phyloP scores from a whole-genome alignment of 2,329 filamentous ascomycete genomes.

The Venturia aucupariae region DNA sequence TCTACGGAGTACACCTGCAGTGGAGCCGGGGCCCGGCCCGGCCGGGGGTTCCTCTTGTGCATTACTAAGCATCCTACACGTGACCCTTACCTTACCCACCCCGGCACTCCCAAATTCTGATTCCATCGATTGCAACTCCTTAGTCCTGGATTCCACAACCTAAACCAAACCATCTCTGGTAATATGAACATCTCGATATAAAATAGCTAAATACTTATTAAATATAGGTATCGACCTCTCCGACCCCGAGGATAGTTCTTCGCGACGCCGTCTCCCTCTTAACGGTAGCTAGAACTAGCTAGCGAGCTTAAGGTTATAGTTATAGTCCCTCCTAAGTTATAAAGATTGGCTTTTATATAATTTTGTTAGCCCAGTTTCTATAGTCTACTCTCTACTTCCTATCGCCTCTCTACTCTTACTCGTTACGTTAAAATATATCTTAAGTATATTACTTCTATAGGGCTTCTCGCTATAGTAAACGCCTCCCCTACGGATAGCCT shows the following conservation, averaged over 20 bases:
- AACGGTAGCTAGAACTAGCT: neutral
- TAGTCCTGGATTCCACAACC: neutral
- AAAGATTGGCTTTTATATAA: too few relatives aligned
- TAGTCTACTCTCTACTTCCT: neutral
- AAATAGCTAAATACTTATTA: neutral
- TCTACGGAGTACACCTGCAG: too few relatives aligned
- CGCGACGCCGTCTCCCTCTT: neutral
- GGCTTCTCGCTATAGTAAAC: neutral
- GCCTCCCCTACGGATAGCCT: neutral
- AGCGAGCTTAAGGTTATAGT: constrained; percentile 2
- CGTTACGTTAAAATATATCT: neutral
- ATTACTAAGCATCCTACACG: neutral
- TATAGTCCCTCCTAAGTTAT: too few relatives aligned
- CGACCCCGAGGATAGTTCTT: neutral
- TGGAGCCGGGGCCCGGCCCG: too few relatives aligned
- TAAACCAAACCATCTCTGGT: neutral
- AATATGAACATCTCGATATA: neutral
- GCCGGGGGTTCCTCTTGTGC: too few relatives aligned
- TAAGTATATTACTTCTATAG: neutral
- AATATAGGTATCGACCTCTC: neutral
- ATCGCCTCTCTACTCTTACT: neutral
- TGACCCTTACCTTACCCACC: neutral
- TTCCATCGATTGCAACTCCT: too few relatives aligned
- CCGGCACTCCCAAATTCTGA: neutral
- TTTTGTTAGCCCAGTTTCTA: neutral